Conservation (phyloP, 2,329 filamentous ascomycete genomes). For the Talaromyces sp. region DNA sequence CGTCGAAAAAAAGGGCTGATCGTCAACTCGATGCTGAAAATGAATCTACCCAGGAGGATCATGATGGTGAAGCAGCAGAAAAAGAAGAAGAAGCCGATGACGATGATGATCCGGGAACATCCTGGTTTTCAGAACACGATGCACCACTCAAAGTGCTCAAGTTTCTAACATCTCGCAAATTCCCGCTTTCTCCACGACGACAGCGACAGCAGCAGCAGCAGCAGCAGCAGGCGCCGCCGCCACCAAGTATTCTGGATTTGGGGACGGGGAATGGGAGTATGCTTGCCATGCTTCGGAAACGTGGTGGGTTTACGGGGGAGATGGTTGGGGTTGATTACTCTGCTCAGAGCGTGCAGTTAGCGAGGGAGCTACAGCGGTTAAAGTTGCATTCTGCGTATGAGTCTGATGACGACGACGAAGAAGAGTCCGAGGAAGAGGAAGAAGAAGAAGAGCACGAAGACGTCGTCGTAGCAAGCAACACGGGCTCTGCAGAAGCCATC, state of each 20-base stretch:
- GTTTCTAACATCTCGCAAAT: slow-evolving; percentile 55
- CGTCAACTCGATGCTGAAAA: slow-evolving; percentile 4
- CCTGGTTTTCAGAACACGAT: slow-evolving; percentile 94
- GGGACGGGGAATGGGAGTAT: slow-evolving; percentile 93
- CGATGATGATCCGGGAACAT: slow-evolving; percentile 71
- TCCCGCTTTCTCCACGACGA: slow-evolving; percentile 37
- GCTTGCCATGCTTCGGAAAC: slow-evolving; percentile 71
- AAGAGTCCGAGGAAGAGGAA: slow-evolving; percentile 22
- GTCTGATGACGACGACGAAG: slow-evolving; percentile 16
- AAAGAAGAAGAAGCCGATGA: slow-evolving; percentile 68
- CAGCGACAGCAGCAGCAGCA: neutral
- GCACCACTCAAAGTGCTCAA: slow-evolving; percentile 75
- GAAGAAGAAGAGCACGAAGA: slow-evolving; percentile 22
- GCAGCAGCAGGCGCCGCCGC: neutral
- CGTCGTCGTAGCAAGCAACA: slow-evolving; percentile 13
- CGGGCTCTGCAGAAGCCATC: slow-evolving; percentile 8
- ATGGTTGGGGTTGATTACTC: slow-evolving; percentile 92
- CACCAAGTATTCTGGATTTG: slow-evolving; percentile 67
- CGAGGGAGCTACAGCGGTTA: slow-evolving; percentile 55
- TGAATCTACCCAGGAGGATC: slow-evolving; percentile 7
- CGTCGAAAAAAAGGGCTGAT: slow-evolving; percentile 19
- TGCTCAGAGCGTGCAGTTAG: slow-evolving; percentile 67
- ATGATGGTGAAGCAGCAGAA: slow-evolving; percentile 28
- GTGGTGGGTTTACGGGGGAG: slow-evolving; percentile 58
- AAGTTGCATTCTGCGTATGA: slow-evolving; percentile 32